A percentile compares a stretch with the other conserved stretches of the same genome.
Conservation (phyloP, 805 yeast genomes). For the Clavispora asparagi region DNA sequence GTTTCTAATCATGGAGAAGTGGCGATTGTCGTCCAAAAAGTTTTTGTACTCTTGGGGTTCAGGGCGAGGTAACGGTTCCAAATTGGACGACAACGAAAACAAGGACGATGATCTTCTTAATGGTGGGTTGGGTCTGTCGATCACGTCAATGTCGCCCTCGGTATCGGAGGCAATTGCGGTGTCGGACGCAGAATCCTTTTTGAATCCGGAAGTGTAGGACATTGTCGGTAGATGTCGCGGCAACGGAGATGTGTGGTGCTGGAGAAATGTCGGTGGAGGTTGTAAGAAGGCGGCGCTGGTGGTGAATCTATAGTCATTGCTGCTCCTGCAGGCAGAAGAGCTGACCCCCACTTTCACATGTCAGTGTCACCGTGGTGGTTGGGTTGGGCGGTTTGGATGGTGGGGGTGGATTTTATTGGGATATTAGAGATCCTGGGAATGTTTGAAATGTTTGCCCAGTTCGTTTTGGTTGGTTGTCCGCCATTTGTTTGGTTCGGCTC, state of each 20-base stretch:
- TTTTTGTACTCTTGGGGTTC: slow-evolving; percentile 71
- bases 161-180: slow-evolving; percentile 34
- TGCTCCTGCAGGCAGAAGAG: not conserved
- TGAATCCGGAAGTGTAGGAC: slow-evolving; percentile 19
- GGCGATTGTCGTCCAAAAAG: slow-evolving; percentile 78
- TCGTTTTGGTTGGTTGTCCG: no score
- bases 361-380: not conserved
- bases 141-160: slow-evolving; percentile 25
- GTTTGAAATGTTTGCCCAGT: no score
- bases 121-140: slow-evolving; percentile 23
- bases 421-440: no score
- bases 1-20: slow-evolving; percentile 78
- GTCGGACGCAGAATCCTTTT: slow-evolving; percentile 16
- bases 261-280: not conserved
- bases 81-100: slow-evolving; percentile 45
- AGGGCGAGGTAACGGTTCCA: slow-evolving; percentile 69
- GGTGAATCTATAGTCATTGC: not conserved
- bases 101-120: slow-evolving; percentile 51
- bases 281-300: not conserved
- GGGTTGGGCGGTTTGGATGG: no score
- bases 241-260: not conserved
- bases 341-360: not conserved
- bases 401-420: no score
- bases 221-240: slow-evolving; percentile 7
- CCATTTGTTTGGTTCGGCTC: no score